Conservation (phyloP, 2,329 filamentous ascomycete genomes). For the Sodiomyces alkalinus region DNA sequence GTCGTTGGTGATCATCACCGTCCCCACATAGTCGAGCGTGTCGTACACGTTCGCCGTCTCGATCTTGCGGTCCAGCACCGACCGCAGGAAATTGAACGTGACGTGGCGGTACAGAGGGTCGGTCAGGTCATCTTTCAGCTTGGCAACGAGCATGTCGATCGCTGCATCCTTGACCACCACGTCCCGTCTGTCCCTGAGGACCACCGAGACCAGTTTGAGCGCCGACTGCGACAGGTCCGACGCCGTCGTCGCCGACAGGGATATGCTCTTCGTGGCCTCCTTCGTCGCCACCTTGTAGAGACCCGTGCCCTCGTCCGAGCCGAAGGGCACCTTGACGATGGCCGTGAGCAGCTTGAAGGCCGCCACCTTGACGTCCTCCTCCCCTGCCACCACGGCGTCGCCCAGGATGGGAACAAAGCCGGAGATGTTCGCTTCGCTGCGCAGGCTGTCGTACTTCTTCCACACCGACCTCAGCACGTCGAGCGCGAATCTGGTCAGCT, state of each 20-base stretch:
- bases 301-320: slow-evolving; percentile 47
- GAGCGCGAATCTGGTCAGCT: slow-evolving; percentile 74
- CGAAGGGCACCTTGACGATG: slow-evolving; percentile 71
- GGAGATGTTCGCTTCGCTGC: slow-evolving; percentile 62
- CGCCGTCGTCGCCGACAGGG: slow-evolving; percentile 60
- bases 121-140: slow-evolving; percentile 76
- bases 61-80: slow-evolving; percentile 71
- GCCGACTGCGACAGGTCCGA: slow-evolving; percentile 77
- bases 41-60: slow-evolving; percentile 85
- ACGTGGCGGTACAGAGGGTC: slow-evolving; percentile 85
- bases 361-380: slow-evolving; percentile 87
- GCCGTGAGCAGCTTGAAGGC: slow-evolving; percentile 73
- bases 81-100: slow-evolving; percentile 86
- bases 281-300: slow-evolving; percentile 65
- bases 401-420: slow-evolving; percentile 84
- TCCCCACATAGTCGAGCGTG: slow-evolving; percentile 73
- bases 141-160: slow-evolving; percentile 66
- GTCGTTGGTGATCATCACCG: slow-evolving; percentile 92
- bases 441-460: slow-evolving; percentile 68
- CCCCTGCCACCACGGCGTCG: slow-evolving; percentile 66
- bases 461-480: slow-evolving; percentile 77
- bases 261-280: slow-evolving; percentile 72
- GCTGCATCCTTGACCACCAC: slow-evolving; percentile 67
- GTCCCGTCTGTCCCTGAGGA: slow-evolving; percentile 67
- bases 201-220: slow-evolving; percentile 72